Evolutionary conservation across 768 basidiomycete species (phyloP).

Genomic region (Tylopilus cervinicoccineus): DNA sequence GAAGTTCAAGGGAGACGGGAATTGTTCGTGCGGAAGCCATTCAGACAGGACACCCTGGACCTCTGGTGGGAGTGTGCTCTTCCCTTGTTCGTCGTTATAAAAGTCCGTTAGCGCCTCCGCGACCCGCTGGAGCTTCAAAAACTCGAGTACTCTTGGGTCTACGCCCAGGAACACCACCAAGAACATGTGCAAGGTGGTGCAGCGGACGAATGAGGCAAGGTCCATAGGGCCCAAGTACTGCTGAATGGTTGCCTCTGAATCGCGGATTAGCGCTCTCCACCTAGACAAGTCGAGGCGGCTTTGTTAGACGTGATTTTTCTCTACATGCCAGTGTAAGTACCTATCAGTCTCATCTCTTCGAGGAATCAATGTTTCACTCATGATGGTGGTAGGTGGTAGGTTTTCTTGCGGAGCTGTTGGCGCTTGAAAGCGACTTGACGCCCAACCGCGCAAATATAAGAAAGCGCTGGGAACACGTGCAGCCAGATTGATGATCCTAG

Average conservation of each 20-base stretch:
- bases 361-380: neutral
- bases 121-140: constrained; percentile 34
- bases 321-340: constrained; percentile 5
- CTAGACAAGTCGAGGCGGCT: neutral
- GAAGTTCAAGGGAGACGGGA: constrained; percentile 39
- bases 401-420: neutral
- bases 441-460: constrained; percentile 1
- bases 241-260: constrained; percentile 9
- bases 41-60: constrained; percentile 36
- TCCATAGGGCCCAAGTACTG: constrained; percentile 17
- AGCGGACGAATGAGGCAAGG: constrained; percentile 42
- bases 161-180: constrained; percentile 39
- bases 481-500: neutral
- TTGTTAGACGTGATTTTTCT: constrained; percentile 3
- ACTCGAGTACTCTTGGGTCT: constrained; percentile 19
- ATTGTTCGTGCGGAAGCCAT: constrained; percentile 35
- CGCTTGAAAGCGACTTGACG: constrained; percentile 10
- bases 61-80: constrained; percentile 26
- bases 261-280: constrained; percentile 13
- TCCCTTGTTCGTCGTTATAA: constrained; percentile 34
- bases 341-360: constrained; percentile 10
- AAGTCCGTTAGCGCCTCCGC: constrained; percentile 39
- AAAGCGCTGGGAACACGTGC: constrained; percentile 14
- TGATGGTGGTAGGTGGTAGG: constrained; percentile 3
- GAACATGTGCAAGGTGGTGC: constrained; percentile 40